Evolutionary conservation across 108 stramenopile species (phyloP).

Genomic region (Fistulifera solaris): DNA sequence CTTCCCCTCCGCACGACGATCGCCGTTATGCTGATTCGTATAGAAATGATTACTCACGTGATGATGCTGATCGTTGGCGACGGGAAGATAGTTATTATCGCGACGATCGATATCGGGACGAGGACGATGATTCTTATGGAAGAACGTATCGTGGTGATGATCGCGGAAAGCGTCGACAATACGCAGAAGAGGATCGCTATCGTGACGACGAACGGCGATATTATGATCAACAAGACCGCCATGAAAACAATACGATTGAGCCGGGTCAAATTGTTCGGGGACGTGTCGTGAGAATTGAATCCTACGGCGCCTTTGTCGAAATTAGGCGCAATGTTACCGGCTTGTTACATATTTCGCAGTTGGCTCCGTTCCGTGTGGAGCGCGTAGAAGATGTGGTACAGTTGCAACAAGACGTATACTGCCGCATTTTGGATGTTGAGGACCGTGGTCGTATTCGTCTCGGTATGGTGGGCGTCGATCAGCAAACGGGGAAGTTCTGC

Average conservation of each 20-base stretch:
- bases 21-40: no score
- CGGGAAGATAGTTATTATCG: not conserved
- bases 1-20: no score
- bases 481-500: conserved; percentile 32
- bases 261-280: conserved; percentile 34
- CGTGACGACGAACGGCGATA: not conserved
- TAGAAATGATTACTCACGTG: not conserved
- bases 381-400: conserved; percentile 47
- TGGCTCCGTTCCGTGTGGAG: conserved; percentile 39
- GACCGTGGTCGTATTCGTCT: conserved; percentile 41
- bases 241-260: not conserved
- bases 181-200: not conserved
- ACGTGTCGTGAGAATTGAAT: conserved; percentile 53
- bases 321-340: conserved; percentile 30
- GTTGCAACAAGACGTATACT: conserved; percentile 36
- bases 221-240: not conserved
- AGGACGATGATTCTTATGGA: not conserved
- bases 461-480: conserved; percentile 58
- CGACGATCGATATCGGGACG: not conserved
- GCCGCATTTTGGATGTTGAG: conserved; percentile 43
- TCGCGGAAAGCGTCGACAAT: not conserved
- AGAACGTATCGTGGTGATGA: not conserved
- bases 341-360: conserved; percentile 52
- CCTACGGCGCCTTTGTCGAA: conserved; percentile 73
- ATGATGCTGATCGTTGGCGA: not conserved